Base-by-base conservation (phyloP, 768 basidiomycete species). In the Dentipellis sp. region DNA sequence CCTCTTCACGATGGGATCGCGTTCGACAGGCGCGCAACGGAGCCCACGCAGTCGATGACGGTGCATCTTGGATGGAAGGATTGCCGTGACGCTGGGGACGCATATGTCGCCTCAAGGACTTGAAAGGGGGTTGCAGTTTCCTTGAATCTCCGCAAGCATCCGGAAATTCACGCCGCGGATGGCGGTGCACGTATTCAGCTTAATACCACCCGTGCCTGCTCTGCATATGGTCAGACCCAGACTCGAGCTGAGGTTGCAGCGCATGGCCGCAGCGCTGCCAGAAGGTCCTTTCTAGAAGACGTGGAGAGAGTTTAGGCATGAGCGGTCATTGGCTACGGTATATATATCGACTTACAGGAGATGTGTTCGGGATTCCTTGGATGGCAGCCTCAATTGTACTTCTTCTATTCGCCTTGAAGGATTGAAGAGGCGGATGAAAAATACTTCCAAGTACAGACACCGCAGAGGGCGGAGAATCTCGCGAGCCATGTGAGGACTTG, bases 221-320 rank as follows among this genome's bases (percentile, higher is more conserved):
- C 14, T 45, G 3, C 29, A 8, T 23, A 22, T 17, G 10, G 17
- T 21, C 38, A 19, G 35, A 42, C 21, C 22, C 17, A 23, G 52
- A 23, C 52, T 34, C 29, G 39, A 40, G 42, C 34, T 16, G 34
- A 53, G 38, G 10, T 40, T 14, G 52, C n/a, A 53, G 52, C 40
- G 39, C 52, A 29, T 29, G 52, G 17, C 39, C 40, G 52, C 29
- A 29, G 29, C 6, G 29, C 29, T 29, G 17, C 39, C 17, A 16
- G n/a, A 29, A 29, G 8, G 14, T 23, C 16, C 11, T 21, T 53
- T 53, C 52, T 53, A 39, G 52, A 53, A 53, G n/a, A 22, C 35
- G 50, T 19, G 52, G 52, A 53, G 38, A 53, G 36, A 42, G 52
- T 53, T 53, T 29, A 53, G 14, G 40, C 52, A 42, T 39, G 19